Base-by-base conservation (phyloP, 2,329 filamentous ascomycete species). In the Monosporascus sp. region DNA sequence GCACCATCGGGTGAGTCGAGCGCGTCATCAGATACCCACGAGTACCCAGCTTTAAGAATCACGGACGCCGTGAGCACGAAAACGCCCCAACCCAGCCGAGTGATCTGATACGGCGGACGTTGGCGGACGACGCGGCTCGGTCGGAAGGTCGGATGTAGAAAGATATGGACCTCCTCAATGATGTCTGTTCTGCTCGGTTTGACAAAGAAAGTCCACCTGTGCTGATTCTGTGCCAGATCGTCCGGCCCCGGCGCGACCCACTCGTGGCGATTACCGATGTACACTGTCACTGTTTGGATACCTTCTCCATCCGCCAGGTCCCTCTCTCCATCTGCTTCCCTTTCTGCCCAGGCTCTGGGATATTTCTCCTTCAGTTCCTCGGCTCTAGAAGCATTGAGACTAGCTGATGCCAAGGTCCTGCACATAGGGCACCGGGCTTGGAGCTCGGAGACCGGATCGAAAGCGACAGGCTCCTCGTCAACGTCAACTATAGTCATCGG, bases 191-290 rank as follows among this genome's bases (percentile, higher is more conserved):
- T 64, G n/a, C 68, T 72, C 1, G 69, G 64, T n/a, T 65, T 57
- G 6, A 77, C 71, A 56, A 77, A 77, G 55, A 77, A 76, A 0
- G 67, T 72, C 74, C 75, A 77, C 35, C 72, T 67, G 55, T 76
- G 74, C 52, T 65, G 58, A 47, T 74, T 75, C n/a, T 43, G 49
- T n/a, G 20, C 18, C 9, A 18, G 39, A 41, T 52, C 60, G 50
- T 43, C 66, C 50, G 35, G 57, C 18, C 17, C 48, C 54, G 55
- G 48, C n/a, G 59, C 49, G 3, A 70, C 57, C 11, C 66, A 44
- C 11, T 59, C 53, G 57, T 76, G 74, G 50, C 64, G 66, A 51
- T 77, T 77, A 17, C 74, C 75, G 49, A 77, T 71, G 53, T 74
- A 66, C 4, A 77, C 63, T 41, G 72, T 74, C 25, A 77, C 54